These are phyloP conservation scores for Umbellularia californica DNA, from an alignment of 164 flowering plant genomes.

Conservation along the genomic window DNA sequence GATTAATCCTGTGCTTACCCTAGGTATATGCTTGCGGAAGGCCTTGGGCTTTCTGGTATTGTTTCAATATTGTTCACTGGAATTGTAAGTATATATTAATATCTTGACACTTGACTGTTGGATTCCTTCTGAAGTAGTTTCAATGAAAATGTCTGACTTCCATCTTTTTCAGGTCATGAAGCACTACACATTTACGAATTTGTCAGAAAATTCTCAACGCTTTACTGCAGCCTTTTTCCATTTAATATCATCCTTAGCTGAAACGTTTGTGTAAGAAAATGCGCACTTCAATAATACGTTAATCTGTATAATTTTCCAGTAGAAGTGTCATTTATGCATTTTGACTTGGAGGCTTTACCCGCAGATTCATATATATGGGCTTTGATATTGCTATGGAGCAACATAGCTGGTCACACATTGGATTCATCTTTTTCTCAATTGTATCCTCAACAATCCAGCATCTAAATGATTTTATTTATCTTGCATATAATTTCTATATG, in stretches of 20 bases:
- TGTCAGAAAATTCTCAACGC: constrained; percentile 86
- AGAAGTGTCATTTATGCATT: not conserved
- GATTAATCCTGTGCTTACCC: constrained; percentile 6
- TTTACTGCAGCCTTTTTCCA: constrained; percentile 95
- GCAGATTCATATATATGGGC: constrained; percentile 99
- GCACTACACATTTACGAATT: constrained; percentile 85
- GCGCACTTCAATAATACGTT: not conserved
- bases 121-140: not conserved
- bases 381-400: constrained; percentile 98
- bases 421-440: constrained; percentile 97
- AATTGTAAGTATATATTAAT: constrained; percentile 59
- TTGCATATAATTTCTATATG: not conserved
- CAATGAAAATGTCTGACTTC: not conserved
- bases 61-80: constrained; percentile 99
- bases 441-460: constrained; percentile 62
- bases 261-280: constrained; percentile 84
- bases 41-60: constrained; percentile 96
- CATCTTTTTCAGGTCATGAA: constrained; percentile 79
- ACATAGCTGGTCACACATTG: constrained; percentile 98
- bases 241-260: constrained; percentile 95
- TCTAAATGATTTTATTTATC: not conserved
- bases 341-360: constrained; percentile 17
- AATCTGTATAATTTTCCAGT: constrained; percentile 3
- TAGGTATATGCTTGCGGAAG: constrained; percentile 99
- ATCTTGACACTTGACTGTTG: not conserved